Conservation (phyloP, 768 basidiomycete species). For the Tylopilus rubrobrunneus region DNA sequence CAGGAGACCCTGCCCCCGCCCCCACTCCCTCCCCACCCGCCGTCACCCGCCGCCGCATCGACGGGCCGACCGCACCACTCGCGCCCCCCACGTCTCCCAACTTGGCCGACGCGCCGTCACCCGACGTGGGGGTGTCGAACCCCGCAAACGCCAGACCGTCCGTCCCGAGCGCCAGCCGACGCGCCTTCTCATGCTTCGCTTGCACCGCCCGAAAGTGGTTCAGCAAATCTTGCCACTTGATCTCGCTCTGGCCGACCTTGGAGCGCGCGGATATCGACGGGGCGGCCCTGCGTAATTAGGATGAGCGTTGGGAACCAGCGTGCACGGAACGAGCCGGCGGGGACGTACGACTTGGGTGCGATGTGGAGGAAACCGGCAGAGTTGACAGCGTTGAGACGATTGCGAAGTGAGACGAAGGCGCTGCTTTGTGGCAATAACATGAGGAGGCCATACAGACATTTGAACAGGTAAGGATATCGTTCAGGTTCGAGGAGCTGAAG, state of each 20-base stretch:
- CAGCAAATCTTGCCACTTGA: slow-evolving; percentile 96
- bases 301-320: background rate
- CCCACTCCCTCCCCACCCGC: slow-evolving; percentile 37
- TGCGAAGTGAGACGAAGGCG: slow-evolving; percentile 91
- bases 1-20: background rate
- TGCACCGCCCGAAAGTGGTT: slow-evolving; percentile 90
- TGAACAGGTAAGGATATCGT: slow-evolving; percentile 93
- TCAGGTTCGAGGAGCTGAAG: slow-evolving; percentile 96
- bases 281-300: slow-evolving; percentile 30
- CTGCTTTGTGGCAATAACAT: slow-evolving; percentile 98
- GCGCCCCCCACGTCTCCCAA: background rate
- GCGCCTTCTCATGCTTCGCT: slow-evolving; percentile 85
- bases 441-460: slow-evolving; percentile 93
- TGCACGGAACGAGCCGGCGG: background rate
- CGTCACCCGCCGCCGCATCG: slow-evolving; percentile 58
- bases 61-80: background rate
- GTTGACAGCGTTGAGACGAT: slow-evolving; percentile 92
- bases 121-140: slow-evolving; percentile 35
- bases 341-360: slow-evolving; percentile 74
- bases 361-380: slow-evolving; percentile 92
- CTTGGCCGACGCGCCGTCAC: slow-evolving; percentile 10
- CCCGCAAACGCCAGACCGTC: slow-evolving; percentile 50
- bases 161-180: slow-evolving; percentile 69
- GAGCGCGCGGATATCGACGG: slow-evolving; percentile 54
- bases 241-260: slow-evolving; percentile 80